A percentile compares a stretch with the other conserved stretches of the same genome.
Evolutionary conservation across 257 asterid genomes (phyloP).

Genomic region (Leptodermis oblonga): DNA sequence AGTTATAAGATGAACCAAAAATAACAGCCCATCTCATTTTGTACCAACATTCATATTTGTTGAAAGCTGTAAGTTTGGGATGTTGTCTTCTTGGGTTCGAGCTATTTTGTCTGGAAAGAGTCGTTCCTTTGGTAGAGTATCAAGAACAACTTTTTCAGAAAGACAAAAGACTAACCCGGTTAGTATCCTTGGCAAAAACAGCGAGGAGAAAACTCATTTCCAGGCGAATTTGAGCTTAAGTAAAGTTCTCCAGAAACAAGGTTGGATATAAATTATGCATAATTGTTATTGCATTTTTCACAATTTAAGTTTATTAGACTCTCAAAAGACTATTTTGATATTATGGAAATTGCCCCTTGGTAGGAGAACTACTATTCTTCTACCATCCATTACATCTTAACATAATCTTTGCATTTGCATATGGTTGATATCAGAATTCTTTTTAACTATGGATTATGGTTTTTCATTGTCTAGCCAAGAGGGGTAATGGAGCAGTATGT

Average conservation of each 20-base stretch:
- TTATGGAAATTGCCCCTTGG: neutral
- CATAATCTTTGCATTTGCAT: neutral
- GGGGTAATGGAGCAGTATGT: conserved; percentile 18
- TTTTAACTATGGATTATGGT: conserved; percentile 12
- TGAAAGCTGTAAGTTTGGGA: conserved; percentile 21
- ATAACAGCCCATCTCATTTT: neutral
- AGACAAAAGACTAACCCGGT: conserved; percentile 10
- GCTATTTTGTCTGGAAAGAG: conserved; percentile 33
- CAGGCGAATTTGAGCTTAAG: neutral
- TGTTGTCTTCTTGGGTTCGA: conserved; percentile 42
- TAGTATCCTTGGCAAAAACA: conserved; percentile 14
- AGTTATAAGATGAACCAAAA: neutral
- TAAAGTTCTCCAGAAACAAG: conserved; percentile 17
- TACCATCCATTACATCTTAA: neutral
- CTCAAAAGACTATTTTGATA: neutral
- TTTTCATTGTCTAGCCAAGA: conserved; percentile 12
- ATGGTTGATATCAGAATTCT: conserved; percentile 13
- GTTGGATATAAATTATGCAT: conserved; percentile 15
- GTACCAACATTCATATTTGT: neutral
- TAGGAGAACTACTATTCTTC: neutral
- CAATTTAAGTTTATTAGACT: neutral
- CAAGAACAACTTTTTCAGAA: conserved; percentile 6
- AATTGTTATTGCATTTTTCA: neutral
- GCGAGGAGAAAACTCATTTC: conserved; percentile 14
- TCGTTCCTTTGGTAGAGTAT: conserved; percentile 22